A percentile compares a stretch with the other conserved stretches of the same genome.
Evolutionary conservation across 441 rosid species (phyloP).

Genomic region (Biscutella auriculata): DNA sequence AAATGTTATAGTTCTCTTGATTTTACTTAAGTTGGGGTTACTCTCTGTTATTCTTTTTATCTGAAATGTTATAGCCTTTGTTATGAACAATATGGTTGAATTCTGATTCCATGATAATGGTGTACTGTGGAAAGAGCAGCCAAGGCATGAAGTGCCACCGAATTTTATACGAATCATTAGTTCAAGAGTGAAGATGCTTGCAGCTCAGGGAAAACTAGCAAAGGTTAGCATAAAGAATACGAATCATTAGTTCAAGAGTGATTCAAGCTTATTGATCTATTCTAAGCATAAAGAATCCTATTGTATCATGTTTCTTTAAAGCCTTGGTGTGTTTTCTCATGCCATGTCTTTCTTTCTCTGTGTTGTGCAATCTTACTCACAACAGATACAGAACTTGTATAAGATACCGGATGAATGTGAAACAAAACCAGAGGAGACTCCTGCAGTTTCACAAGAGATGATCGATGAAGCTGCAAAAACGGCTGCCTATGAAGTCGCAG

Average conservation of each 20-base stretch:
- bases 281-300: neutral
- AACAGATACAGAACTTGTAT: slow-evolving; percentile 53
- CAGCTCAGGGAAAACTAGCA: slow-evolving; percentile 51
- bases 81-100: neutral
- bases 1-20: neutral
- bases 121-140: slow-evolving; percentile 35
- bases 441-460: slow-evolving; percentile 23
- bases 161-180: slow-evolving; percentile 59
- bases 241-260: too few species aligned
- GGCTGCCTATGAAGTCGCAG: slow-evolving; percentile 61
- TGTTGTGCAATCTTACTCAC: slow-evolving; percentile 9
- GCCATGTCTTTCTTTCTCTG: neutral
- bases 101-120: slow-evolving; percentile 2
- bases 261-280: slow-evolving; percentile 4
- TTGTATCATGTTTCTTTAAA: neutral
- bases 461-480: slow-evolving; percentile 48
- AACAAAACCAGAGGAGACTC: slow-evolving; percentile 32
- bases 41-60: neutral
- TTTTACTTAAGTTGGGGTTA: slow-evolving; percentile 4
- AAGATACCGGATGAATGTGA: slow-evolving; percentile 33
- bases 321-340: neutral
- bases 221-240: too few species aligned
- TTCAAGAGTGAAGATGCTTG: slow-evolving; percentile 68
- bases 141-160: slow-evolving; percentile 43
- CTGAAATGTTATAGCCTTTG: neutral